Conservation (phyloP, 2,329 filamentous ascomycete genomes). For the Cercospora sojina region DNA sequence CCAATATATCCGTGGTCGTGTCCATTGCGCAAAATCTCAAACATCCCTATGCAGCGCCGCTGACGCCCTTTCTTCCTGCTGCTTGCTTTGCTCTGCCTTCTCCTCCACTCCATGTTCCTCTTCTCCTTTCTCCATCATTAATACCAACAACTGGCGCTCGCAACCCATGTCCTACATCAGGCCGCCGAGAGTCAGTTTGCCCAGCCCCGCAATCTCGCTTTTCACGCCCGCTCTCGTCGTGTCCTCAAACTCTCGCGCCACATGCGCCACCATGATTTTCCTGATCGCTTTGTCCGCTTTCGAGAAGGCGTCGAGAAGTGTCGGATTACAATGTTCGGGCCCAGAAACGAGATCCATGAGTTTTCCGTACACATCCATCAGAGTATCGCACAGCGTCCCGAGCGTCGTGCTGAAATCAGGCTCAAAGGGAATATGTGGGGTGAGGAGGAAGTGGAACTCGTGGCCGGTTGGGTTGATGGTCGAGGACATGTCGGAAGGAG, state of each 20-base stretch:
- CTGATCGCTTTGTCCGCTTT: conserved; percentile 84
- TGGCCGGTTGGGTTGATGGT: conserved; percentile 66
- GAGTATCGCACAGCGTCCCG: conserved; percentile 87
- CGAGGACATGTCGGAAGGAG: conserved; percentile 28
- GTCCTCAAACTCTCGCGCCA: conserved; percentile 93
- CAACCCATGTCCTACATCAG: conserved; percentile 58
- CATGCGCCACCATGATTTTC: conserved; percentile 83
- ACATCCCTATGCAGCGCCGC: not conserved
- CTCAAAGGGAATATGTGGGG: conserved; percentile 90
- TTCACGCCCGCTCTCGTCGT: conserved; percentile 72
- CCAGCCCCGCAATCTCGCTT: conserved; percentile 78
- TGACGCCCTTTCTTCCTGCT: not conserved
- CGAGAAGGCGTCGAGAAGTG: conserved; percentile 77
- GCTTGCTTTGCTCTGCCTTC: not conserved
- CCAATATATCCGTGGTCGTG: not conserved
- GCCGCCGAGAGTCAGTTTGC: conserved; percentile 84
- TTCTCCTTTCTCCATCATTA: not conserved
- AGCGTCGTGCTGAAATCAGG: conserved; percentile 98
- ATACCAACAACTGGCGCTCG: conserved; percentile 7
- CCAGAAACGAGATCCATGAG: conserved; percentile 73
- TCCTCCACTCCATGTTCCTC: not conserved
- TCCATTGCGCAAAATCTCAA: not conserved
- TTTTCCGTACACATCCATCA: conserved; percentile 87
- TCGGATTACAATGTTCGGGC: conserved; percentile 65
- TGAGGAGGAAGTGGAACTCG: conserved; percentile 83